phyloP scores from a whole-genome alignment of 768 basidiomycete genomes.

The Tricholoma saponaceum region DNA sequence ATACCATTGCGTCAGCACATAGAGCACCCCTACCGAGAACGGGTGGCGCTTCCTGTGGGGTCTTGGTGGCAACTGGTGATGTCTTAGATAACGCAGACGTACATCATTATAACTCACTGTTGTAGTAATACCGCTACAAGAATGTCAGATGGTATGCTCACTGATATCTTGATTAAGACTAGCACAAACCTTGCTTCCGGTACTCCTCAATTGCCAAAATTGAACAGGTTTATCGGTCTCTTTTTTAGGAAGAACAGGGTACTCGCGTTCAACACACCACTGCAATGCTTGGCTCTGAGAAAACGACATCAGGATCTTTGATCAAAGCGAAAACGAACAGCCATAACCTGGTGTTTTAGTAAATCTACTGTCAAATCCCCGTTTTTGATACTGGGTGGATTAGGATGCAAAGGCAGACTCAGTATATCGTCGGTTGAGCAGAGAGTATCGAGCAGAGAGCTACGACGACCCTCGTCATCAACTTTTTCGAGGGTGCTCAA shows the following conservation, averaged over 20 bases:
- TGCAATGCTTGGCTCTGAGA: slow-evolving; percentile 73
- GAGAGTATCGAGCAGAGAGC: slow-evolving; percentile 65
- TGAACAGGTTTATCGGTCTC: slow-evolving; percentile 75
- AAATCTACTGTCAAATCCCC: slow-evolving; percentile 71
- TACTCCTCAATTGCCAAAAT: slow-evolving; percentile 78
- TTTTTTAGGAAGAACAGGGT: slow-evolving; percentile 66
- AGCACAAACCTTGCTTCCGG: slow-evolving; percentile 43
- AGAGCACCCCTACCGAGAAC: slow-evolving; percentile 79
- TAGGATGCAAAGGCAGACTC: slow-evolving; percentile 63
- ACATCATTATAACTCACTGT: slow-evolving; percentile 39
- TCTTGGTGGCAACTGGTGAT: slow-evolving; percentile 69
- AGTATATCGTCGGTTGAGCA: slow-evolving; percentile 69
- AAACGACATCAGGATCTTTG: slow-evolving; percentile 1
- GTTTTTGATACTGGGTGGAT: slow-evolving; percentile 64
- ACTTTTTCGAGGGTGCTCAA: slow-evolving; percentile 69
- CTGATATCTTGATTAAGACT: slow-evolving; percentile 8
- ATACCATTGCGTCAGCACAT: slow-evolving; percentile 86
- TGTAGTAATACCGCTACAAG: slow-evolving; percentile 62
- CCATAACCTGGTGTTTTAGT: slow-evolving; percentile 72
- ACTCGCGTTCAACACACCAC: slow-evolving; percentile 83
- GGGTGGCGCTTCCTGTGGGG: slow-evolving; percentile 63
- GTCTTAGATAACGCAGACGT: slow-evolving; percentile 1
- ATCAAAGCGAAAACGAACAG: not conserved
- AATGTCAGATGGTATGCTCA: not conserved
- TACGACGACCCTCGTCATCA: slow-evolving; percentile 69